Conservation (phyloP, 352 stramenopile genomes). For the Phytophthora pistaciae region DNA sequence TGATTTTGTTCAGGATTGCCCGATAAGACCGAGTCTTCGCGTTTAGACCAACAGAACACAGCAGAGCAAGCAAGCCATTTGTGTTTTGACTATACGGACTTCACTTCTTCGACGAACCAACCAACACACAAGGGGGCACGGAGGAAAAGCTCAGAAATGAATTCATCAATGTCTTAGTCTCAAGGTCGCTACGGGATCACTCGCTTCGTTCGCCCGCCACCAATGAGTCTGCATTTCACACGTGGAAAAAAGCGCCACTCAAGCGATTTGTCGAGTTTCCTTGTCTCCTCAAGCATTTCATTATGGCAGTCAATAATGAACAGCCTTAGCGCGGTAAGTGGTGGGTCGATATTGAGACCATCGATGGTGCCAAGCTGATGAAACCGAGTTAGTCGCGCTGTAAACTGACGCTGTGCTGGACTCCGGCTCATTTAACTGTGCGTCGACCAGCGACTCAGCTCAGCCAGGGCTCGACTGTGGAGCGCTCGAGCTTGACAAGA, state of each 20-base stretch:
- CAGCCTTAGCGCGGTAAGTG: no score
- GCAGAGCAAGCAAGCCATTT: background rate
- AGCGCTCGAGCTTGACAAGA: background rate
- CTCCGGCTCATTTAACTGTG: constrained; percentile 8
- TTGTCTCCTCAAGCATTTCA: no score
- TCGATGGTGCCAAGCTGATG: background rate
- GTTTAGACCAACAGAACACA: background rate
- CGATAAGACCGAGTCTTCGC: background rate
- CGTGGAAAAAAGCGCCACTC: no score
- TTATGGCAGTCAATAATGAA: no score
- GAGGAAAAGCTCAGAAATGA: background rate
- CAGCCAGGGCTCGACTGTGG: background rate
- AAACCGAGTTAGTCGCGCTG: background rate
- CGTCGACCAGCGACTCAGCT: constrained; percentile 2
- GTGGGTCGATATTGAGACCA: background rate
- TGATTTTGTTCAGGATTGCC: background rate
- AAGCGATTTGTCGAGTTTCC: no score
- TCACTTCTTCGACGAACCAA: background rate
- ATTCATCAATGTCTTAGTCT: background rate
- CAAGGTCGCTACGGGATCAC: background rate
- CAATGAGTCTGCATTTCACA: no score
- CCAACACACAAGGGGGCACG: background rate
- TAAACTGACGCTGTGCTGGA: background rate
- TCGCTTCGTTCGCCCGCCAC: background rate
- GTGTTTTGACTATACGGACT: background rate